phyloP scores from a whole-genome alignment of 495 filamentous ascomycete species.

The Penicillium longicatenatum region DNA sequence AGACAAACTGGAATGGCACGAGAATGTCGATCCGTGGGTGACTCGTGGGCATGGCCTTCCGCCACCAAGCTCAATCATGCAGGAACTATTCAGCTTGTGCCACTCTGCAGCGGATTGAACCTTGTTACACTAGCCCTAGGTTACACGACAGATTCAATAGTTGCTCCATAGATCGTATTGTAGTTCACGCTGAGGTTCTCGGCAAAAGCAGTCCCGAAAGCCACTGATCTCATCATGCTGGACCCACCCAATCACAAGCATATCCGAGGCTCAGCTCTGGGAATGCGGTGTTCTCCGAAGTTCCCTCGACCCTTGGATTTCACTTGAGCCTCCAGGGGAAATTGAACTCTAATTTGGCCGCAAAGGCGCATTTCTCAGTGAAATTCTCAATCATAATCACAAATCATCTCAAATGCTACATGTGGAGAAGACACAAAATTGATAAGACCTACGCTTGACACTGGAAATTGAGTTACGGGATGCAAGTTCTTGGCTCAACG shows the following conservation, averaged over 20 bases:
- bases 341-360: no score
- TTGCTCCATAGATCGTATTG: no score
- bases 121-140: not conserved
- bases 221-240: not conserved
- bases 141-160: no score
- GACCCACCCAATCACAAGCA: not conserved
- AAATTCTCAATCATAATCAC: no score
- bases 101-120: not conserved
- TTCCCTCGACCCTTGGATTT: not conserved
- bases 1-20: not conserved
- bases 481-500: no score
- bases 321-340: no score
- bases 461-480: no score
- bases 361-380: no score
- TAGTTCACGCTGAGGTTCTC: not conserved
- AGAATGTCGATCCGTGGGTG: not conserved
- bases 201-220: not conserved
- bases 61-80: not conserved
- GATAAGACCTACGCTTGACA: no score
- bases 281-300: not conserved
- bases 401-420: no score
- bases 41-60: not conserved
- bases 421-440: no score
- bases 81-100: not conserved
- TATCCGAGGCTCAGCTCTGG: not conserved